A percentile compares a stretch with the other conserved stretches of the same genome.
Evolutionary conservation across 177 flowering plant species (phyloP).

Genomic region (Tripterygium wilfordii): DNA sequence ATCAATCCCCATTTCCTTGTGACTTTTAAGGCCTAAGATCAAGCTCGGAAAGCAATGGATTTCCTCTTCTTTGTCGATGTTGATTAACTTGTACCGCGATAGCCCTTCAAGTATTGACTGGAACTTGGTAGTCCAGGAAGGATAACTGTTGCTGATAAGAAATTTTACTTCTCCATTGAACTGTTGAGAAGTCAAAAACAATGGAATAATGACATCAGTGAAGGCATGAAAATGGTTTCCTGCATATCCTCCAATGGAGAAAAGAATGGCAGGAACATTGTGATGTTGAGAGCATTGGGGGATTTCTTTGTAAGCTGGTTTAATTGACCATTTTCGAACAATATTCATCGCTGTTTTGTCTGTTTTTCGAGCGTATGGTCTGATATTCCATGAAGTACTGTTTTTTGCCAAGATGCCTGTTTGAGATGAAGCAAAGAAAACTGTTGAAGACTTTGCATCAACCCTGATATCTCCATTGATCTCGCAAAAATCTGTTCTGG

Average conservation of each 20-base stretch:
- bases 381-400: constrained; percentile 33
- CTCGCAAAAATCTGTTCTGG: constrained; percentile 41
- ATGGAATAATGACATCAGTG: constrained; percentile 55
- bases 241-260: constrained; percentile 56
- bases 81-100: constrained; percentile 38
- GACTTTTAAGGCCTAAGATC: constrained; percentile 42
- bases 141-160: constrained; percentile 27
- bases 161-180: constrained; percentile 56
- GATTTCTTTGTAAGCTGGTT: constrained; percentile 4
- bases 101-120: constrained; percentile 24
- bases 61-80: constrained; percentile 33
- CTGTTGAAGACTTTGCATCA: constrained; percentile 40
- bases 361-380: constrained; percentile 59
- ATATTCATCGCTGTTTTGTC: constrained; percentile 35
- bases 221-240: constrained; percentile 71
- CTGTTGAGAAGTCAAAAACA: constrained; percentile 39
- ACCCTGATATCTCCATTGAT: constrained; percentile 45
- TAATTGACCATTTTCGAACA: constrained; percentile 29
- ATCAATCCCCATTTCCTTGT: constrained; percentile 37
- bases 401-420: constrained; percentile 3
- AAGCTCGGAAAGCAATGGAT: constrained; percentile 56
- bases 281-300: constrained; percentile 44
- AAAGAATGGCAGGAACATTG: constrained; percentile 49
- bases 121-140: constrained; percentile 38
- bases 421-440: constrained; percentile 25